Percentiles rank a stretch among this genome's conserved stretches.
phyloP scores from a whole-genome alignment of 2,329 filamentous ascomycete genomes.

The Sporothrix pseudoabietina region DNA sequence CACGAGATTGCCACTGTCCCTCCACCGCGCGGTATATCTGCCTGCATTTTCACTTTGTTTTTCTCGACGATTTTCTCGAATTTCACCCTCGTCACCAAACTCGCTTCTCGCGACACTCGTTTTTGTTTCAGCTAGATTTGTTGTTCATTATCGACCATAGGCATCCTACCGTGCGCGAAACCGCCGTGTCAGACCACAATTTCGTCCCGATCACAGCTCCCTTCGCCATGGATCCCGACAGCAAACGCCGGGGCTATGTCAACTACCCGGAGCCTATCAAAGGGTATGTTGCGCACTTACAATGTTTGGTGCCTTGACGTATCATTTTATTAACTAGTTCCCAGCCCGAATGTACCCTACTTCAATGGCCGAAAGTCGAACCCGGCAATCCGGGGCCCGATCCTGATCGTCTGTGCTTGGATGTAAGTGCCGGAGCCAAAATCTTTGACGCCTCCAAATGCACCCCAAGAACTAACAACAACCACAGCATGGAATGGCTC shows the following conservation, averaged over 20 bases:
- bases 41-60: background rate
- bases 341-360: conserved; percentile 47
- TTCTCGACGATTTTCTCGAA: background rate
- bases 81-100: background rate
- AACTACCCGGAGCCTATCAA: conserved; percentile 45
- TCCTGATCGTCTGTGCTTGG: conserved; percentile 56
- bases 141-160: background rate
- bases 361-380: conserved; percentile 54
- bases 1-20: background rate
- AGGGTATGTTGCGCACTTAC: conserved; percentile 39
- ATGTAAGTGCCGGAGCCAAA: conserved; percentile 48
- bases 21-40: background rate
- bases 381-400: conserved; percentile 59
- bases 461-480: background rate
- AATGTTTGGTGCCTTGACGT: too few relatives aligned
- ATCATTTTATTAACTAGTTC: background rate
- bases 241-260: conserved; percentile 37
- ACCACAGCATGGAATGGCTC: conserved; percentile 55
- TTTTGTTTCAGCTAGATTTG: background rate
- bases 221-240: conserved; percentile 33
- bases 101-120: background rate
- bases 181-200: background rate
- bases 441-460: background rate
- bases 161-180: too few relatives aligned
- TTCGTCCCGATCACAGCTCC: background rate